Percentiles rank a stretch among this genome's conserved stretches.
phyloP scores from a whole-genome alignment of 1,139 yeast genomes.

The Hansenula lynferdii region DNA sequence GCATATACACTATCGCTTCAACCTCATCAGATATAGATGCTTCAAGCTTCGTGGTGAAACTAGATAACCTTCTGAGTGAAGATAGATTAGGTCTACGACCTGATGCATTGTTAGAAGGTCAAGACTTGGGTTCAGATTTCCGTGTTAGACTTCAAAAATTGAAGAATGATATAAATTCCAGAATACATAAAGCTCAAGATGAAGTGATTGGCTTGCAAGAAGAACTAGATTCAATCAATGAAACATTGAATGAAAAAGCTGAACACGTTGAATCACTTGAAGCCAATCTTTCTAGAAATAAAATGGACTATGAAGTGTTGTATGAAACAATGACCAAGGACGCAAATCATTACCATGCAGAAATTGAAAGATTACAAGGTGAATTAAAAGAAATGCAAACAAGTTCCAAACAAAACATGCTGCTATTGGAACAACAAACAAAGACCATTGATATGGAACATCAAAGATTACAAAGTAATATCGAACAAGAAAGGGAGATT shows the following conservation, averaged over 20 bases:
- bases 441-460: conserved; percentile 51
- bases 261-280: conserved; percentile 59
- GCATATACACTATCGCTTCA: conserved; percentile 42
- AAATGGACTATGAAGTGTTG: conserved; percentile 53
- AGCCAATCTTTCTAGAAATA: conserved; percentile 47
- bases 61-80: conserved; percentile 29
- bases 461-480: conserved; percentile 45
- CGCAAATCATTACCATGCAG: conserved; percentile 50
- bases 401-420: conserved; percentile 48
- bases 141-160: conserved; percentile 37
- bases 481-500: conserved; percentile 42
- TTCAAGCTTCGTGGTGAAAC: conserved; percentile 33
- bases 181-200: conserved; percentile 52
- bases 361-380: conserved; percentile 61
- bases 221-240: conserved; percentile 49
- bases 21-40: conserved; percentile 21
- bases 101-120: conserved; percentile 32
- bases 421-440: conserved; percentile 52
- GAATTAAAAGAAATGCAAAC: conserved; percentile 52
- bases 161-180: conserved; percentile 42
- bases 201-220: conserved; percentile 56
- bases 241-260: conserved; percentile 49
- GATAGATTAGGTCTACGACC: conserved; percentile 36
- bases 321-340: conserved; percentile 54
- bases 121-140: conserved; percentile 30